Evolutionary conservation across 192 early-diverging fungal genomes (phyloP), one percentile per base, ranked within the genome.

Genomic region (Entomortierella beljakovae): DNA sequence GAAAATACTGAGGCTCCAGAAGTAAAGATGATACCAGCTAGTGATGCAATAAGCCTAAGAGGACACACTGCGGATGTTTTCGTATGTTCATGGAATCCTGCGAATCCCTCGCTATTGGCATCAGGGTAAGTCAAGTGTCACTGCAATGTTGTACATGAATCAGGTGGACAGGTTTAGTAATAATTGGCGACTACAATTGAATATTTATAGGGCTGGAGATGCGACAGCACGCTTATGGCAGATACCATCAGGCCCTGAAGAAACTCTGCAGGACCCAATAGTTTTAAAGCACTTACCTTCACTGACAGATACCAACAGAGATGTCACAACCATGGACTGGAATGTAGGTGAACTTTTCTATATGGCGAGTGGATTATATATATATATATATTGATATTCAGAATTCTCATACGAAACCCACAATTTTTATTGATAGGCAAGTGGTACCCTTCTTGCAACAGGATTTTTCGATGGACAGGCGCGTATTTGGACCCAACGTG

Each of bases 211-310:
- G 1, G 89, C 92, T 28, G 90, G 90, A 22, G 97, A 99, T 82
- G 94, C 92, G 13, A 95, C 91, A 3, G 90, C 92, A 34, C 85
- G 95, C 37, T 84, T 99, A 46, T 99, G 96, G 97, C 89, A 90
- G 40, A 85, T 96, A 29, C 89, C 94, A 6, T 61, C 69, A 4
- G 61, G 74, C 54, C 61, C 82, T 13, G 71, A 84, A 16, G 80
- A 84, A 37, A 83, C 84, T 20, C 56, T 81, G 32, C 64, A 75
- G 32, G 83, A 86, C 10, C 84, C 90, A 6, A 75, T 89, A 25
- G 83, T 89, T 18, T 82, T 92, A 23, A 82, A 88, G 40, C 90
- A 89, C 72, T 37, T 85, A 60, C 66, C 82, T 65, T 74, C 80
- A 32, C 54, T 68, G 33, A 83, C 76, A 1, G 82, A 87, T 6